Base-by-base conservation (phyloP, 2,329 filamentous ascomycete species). In the Talaromyces rugulosus region DNA sequence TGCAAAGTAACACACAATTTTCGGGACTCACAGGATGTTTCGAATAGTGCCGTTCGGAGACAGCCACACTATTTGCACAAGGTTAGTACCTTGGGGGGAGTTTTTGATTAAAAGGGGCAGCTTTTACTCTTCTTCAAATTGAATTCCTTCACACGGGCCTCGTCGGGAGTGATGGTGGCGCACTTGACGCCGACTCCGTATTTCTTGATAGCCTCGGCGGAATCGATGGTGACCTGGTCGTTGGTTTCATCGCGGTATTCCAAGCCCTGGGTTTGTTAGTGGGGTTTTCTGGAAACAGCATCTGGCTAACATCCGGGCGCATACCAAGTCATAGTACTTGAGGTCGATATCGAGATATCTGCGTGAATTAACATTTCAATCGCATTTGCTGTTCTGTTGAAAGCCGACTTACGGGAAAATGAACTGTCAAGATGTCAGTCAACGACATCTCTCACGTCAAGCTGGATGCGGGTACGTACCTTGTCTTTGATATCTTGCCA, bases 401-500 rank as follows among this genome's bases (percentile, higher is more conserved):
- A 23, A 14, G 28, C 16, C 12, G 36, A 72, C 79, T 75, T 77
- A 84, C 75, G 93, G 93, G 81, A 89, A 85, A 80, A 97, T 97
- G 83, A 97, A 94, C 85, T 84, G 69, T 58, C 64, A 44, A 42
- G n/a, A 18, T 62, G 55, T 57, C 57, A 61, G 53, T 47, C 34
- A 54, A n/a, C 40, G 8, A n/a, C 0, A 51, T n/a, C 23, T 23
- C 23, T 23, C 14, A 52, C 3, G 44, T 28, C 6, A 62, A 62
- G 12, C 11, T 12, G 42, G n/a, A 57, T 52, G 30, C 50, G 40
- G 50, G 53, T 42, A 61, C 75, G 67, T 75, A 85, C 83, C 75
- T 96, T 96, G 82, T 98, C 91, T 86, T 97, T 97, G 86, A 99
- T 99, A 79, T 91, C 88, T 83, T 97, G 84, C 95, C 95, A 99